Conservation (phyloP, 441 rosid genomes). For the Geranium incanum region DNA sequence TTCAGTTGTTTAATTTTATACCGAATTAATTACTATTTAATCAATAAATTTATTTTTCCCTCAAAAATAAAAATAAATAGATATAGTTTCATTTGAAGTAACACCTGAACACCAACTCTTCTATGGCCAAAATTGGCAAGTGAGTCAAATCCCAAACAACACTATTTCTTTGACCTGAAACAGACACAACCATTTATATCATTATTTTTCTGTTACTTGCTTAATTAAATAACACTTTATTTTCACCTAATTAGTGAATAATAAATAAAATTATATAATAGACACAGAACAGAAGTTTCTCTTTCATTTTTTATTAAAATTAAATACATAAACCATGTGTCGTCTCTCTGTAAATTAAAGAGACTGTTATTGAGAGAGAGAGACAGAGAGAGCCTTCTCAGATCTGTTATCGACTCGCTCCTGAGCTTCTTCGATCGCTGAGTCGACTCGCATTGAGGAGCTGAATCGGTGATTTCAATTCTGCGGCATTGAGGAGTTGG, state of each 20-base stretch:
- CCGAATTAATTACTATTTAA: too few relatives aligned
- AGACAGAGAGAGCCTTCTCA: constrained; percentile 14
- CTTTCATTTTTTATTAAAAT: neutral
- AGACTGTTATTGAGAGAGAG: constrained; percentile 17
- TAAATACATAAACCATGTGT: constrained; percentile 4
- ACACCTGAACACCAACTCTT: neutral
- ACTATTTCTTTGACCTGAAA: neutral
- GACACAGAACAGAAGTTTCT: constrained; percentile 25
- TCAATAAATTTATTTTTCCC: too few relatives aligned
- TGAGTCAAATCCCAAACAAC: neutral
- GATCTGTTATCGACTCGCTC: constrained; percentile 24
- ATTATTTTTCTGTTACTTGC: neutral
- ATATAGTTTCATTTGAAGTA: neutral
- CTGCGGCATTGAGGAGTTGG: constrained; percentile 25
- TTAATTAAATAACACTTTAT: neutral
- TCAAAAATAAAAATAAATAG: neutral
- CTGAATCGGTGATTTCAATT: constrained; percentile 1
- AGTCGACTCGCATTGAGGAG: constrained; percentile 2
- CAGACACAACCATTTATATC: neutral
- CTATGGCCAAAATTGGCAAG: neutral
- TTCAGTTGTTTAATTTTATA: too few relatives aligned
- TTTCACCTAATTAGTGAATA: neutral
- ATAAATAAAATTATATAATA: too few relatives aligned
- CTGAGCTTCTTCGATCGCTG: neutral
- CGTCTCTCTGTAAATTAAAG: constrained; percentile 20